Evolutionary conservation across 169 alveolate species (phyloP).

Genomic region (Cryptosporidium andersoni): DNA sequence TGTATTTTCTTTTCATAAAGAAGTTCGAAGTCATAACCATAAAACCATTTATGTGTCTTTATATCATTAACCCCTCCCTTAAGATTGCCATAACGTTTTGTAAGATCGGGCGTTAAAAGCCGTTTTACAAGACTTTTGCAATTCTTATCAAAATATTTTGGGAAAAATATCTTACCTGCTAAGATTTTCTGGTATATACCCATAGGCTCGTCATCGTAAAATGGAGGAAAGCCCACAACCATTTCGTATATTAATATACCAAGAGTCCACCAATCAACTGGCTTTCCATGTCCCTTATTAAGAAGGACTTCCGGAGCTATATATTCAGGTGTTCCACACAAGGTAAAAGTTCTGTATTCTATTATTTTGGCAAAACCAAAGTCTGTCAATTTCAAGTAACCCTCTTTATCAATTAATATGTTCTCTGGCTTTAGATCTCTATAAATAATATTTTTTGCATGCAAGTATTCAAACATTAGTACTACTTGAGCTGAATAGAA

Average conservation of each 20-base stretch:
- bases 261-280: slow-evolving; percentile 99
- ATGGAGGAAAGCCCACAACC: slow-evolving; percentile 98
- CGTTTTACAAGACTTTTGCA: slow-evolving; percentile 90
- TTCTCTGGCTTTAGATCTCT: slow-evolving; percentile 97
- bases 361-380: slow-evolving; percentile 99
- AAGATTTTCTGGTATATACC: slow-evolving; percentile 94
- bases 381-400: slow-evolving; percentile 97
- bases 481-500: slow-evolving; percentile 95
- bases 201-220: slow-evolving; percentile 96
- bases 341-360: slow-evolving; percentile 96
- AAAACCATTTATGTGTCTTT: slow-evolving; percentile 89
- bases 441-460: slow-evolving; percentile 89
- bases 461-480: slow-evolving; percentile 94
- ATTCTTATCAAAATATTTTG: slow-evolving; percentile 88
- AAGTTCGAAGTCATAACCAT: slow-evolving; percentile 82
- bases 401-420: slow-evolving; percentile 94
- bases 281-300: slow-evolving; percentile 94
- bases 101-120: slow-evolving; percentile 90
- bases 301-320: slow-evolving; percentile 99
- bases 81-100: slow-evolving; percentile 94
- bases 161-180: slow-evolving; percentile 94
- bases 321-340: slow-evolving; percentile 99
- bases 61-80: slow-evolving; percentile 93
- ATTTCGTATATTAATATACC: slow-evolving; percentile 97
- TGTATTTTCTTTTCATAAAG: slow-evolving; percentile 80